Evolutionary conservation across 768 basidiomycete species (phyloP), one percentile per base, ranked within the genome.

Genomic region (Russula sp.): DNA sequence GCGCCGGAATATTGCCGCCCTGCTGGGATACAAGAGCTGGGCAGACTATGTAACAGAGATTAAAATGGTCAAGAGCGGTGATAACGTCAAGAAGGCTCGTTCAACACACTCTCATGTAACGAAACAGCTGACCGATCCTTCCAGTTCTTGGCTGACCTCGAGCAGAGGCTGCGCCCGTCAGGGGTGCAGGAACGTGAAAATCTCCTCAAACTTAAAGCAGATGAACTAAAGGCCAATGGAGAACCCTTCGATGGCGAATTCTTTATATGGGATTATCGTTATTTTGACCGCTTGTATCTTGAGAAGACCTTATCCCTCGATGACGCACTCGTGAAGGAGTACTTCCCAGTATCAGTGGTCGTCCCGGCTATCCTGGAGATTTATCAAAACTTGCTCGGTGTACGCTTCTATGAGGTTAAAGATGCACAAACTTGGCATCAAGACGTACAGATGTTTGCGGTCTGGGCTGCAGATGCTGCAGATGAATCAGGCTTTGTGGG

Each of bases 231-330:
- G 59, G 77, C 79, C 65, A 77, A 75, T 22, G 84, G 82, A 1
- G 69, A 83, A 43, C 83, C 82, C 0, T 86, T 85, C 65, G 87
- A 93, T 62, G 82, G 83, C 61, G 74, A 86, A 68, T 85, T 94
- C 70, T 87, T 86, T 68, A 76, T 90, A 57, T 93, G 90, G 90
- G 93, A 93, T 69, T 93, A 91, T 71, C 80, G 88, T 67, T 86
- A 85, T 71, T 88, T 83, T 63, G 83, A 86, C 69, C 78, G 82
- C 64, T 82, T 78, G 69, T 88, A 76, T 68, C 75, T 86, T 56
- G 87, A 93, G 72, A 77, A 81, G 67, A 78, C 79, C 22, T 77
- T 93, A 32, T 77, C 79, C 39, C 79, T 92, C 38, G 90, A 93
- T 63, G 88, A 93, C 66, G 81, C 81, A 64, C 76, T 86, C 13